Percentiles rank a stretch among this genome's conserved stretches.
Evolutionary conservation across 2,329 filamentous ascomycete species (phyloP).

Genomic region (Bertia moriformis): DNA sequence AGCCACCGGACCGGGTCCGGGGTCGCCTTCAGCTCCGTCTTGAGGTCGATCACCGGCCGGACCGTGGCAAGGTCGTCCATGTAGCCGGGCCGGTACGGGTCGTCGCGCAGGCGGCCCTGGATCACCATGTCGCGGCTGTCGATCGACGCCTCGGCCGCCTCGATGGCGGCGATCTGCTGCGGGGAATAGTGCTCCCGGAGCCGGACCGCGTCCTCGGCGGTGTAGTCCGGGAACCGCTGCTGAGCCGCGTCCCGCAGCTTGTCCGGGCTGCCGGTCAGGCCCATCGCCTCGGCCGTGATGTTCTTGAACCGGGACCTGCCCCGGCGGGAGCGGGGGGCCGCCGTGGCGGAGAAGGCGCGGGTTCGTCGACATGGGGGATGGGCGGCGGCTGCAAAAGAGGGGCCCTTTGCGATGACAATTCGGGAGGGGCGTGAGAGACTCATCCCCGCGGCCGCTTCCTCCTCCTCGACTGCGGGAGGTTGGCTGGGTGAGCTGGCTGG

Average conservation of each 20-base stretch:
- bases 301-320: not conserved
- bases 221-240: not conserved
- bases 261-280: not conserved
- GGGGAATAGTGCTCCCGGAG: not conserved
- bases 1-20: not conserved
- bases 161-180: not conserved
- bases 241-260: not conserved
- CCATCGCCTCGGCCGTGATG: not conserved
- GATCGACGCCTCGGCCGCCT: not conserved
- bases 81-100: not conserved
- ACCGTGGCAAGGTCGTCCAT: not conserved
- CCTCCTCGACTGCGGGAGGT: too few species aligned
- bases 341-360: not conserved
- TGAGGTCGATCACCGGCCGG: not conserved
- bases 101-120: not conserved
- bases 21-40: not conserved
- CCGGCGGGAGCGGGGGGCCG: too few species aligned
- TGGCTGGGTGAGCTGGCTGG: too few species aligned
- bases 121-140: not conserved
- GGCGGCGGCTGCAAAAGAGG: not conserved
- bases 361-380: not conserved
- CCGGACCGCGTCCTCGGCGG: not conserved
- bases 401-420: not conserved
- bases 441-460: too few species aligned
- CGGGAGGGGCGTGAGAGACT: not conserved